Conservation (phyloP, 345 rosid genomes). For the Rhodamnia argentea region DNA sequence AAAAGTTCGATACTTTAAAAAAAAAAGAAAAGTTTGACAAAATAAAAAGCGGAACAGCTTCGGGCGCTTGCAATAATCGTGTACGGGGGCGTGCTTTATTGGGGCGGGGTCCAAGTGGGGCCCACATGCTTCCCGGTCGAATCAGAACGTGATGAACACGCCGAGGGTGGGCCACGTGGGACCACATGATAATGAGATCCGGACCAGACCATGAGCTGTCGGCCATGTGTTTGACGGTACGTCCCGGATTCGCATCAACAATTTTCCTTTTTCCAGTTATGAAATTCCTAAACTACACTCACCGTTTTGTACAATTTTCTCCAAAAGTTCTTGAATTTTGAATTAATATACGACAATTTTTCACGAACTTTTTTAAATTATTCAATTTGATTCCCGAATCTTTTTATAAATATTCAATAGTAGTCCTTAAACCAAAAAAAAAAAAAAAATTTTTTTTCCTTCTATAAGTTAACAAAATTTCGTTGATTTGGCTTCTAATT, state of each 20-base stretch:
- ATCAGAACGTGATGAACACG: background rate
- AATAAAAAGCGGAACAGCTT: background rate
- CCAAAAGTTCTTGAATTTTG: background rate
- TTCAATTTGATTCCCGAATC: too few relatives aligned
- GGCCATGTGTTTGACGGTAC: background rate
- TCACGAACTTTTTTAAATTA: too few relatives aligned
- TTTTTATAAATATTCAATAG: too few relatives aligned
- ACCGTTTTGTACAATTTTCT: background rate
- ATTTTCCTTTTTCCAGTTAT: too few relatives aligned
- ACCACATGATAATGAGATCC: background rate
- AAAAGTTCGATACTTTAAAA: too few relatives aligned
- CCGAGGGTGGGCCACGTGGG: background rate
- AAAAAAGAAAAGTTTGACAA: background rate
- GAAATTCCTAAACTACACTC: background rate
- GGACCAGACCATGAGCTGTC: background rate
- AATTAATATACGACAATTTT: too few relatives aligned
- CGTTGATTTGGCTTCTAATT: background rate
- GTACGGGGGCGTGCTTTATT: background rate
- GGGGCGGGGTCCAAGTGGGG: background rate
- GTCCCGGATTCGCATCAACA: background rate
- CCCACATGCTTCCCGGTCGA: background rate
- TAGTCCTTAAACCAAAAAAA: too few relatives aligned
- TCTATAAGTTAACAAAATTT: background rate
- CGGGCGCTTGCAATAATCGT: background rate
- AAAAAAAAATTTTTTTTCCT: rapidly evolving